Percentiles rank a stretch among this genome's conserved stretches.
These are phyloP conservation scores for Gentiana straminea DNA, from an alignment of 257 asterid genomes.

Conservation along the genomic window DNA sequence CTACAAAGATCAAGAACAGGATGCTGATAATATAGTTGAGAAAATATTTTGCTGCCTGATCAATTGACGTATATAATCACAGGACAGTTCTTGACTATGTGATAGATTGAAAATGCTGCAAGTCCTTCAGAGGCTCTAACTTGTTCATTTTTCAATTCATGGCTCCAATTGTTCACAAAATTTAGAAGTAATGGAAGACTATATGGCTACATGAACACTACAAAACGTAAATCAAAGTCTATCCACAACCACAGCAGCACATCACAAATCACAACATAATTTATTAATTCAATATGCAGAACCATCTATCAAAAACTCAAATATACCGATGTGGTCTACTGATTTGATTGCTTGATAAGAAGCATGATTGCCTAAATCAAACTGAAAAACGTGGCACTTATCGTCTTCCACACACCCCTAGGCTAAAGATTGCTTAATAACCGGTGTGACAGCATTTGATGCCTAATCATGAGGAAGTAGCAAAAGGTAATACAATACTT, in stretches of 20 bases:
- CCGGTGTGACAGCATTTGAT: background rate
- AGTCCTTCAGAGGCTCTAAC: too few species aligned
- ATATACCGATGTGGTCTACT: background rate
- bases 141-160: too few species aligned
- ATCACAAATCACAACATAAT: background rate
- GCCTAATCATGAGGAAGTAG: too few species aligned
- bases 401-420: too few species aligned
- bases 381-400: background rate
- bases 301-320: background rate
- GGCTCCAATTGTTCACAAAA: too few species aligned
- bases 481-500: background rate
- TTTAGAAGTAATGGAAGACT: too few species aligned
- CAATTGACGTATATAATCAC: too few species aligned
- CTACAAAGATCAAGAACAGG: too few species aligned
- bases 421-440: background rate
- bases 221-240: background rate
- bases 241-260: background rate
- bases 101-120: too few species aligned
- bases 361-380: background rate
- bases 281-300: background rate
- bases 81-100: too few species aligned
- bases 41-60: too few species aligned
- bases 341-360: background rate
- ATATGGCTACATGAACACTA: background rate
- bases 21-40: too few species aligned